Base-by-base conservation (phyloP, 345 rosid genomes). In the Populus ilicifolia region DNA sequence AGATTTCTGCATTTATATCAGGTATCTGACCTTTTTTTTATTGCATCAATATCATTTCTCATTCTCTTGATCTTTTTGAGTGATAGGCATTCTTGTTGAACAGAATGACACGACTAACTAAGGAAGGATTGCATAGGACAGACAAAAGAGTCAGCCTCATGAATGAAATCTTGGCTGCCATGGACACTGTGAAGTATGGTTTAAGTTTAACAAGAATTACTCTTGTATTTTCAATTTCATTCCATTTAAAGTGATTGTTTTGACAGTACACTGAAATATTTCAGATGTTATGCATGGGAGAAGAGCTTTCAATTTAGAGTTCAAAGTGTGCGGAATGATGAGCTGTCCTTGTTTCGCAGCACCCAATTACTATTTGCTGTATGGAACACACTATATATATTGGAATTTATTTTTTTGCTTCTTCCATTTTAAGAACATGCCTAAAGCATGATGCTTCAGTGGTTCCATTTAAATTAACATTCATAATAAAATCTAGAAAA, bases 231-330 rank as follows among this genome's bases (percentile, higher is more conserved):
- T 30, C 33, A 25, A 2, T 64, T 30, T 63, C 14, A 1, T 50
- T n/a, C 18, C n/a, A 25, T 39, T 72, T 30, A n/a, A 18, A 20
- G 16, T 27, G 23, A 68, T 52, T 78, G 18, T 66, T 25, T 65
- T 70, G 39, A 78, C 76, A 11, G 6, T 20, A 20, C 2, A 44
- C 25, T 5, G 27, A 70, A 63, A 23, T 65, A 29, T 63, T 82
- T 20, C 76, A 82, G 84, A 75, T 82, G 81, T 67, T 82, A 82
- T 77, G 84, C 84, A n/a, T 82, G 84, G 84, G 84, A 82, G 81
- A 82, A 78, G 75, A 82, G 81, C 81, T 78, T 82, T 59, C 78
- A 78, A 64, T 70, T 68, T 6, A 75, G 80, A 78, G 76, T 82
- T 70, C 84, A 82, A 75, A 71, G 50, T 27, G 75, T 82, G 71